Evolutionary conservation across 768 basidiomycete genomes (phyloP), one percentile per base, ranked within the genome.

Genomic region (Gelatoporia subvermispora): DNA sequence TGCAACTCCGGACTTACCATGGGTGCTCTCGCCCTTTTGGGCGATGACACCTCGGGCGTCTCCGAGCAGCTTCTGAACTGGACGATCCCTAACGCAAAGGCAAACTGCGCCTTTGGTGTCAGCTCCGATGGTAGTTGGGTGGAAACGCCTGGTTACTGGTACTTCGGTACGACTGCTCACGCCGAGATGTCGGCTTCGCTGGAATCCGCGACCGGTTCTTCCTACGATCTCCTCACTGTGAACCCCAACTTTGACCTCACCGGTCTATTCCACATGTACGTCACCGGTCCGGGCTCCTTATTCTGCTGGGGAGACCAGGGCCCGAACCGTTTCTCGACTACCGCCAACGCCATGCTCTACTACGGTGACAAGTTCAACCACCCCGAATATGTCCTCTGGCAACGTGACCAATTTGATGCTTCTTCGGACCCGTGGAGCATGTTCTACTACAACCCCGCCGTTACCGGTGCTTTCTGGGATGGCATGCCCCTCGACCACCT

Each of bases 131-230:
- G 95, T 15, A 85, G 90, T 16, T 97, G 95, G 93, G 71, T 79
- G 20, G 96, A 99, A 68, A 96, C 93, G 0, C 75, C 89, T 31
- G 90, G 98, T 67, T 95, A 93, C 61, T 93, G 91, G 90, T 91
- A 90, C 67, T 97, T 95, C 58, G 94, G 93, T 62, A 89, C 85
- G 34, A 94, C 90, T 8, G 91, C 81, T 15, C 85, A 88, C 59
- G 91, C 92, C 3, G 93, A 98, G 69, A 83, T 97, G 85, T 60
- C 84, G 2, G 80, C 91, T 2, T 77, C 91, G 4, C 79, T 99
- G 47, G 62, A 83, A 11, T 81, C 88, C 8, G 93, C 96, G 3
- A 90, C 92, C 17, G 96, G 96, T 38, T 85, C 84, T 36, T 73
- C 87, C 62, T 87, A 82, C 59, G 82, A 82, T 35, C 73, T 99